Base-by-base conservation (phyloP, 2,329 filamentous ascomycete species). In the Microcyclosporella mali region DNA sequence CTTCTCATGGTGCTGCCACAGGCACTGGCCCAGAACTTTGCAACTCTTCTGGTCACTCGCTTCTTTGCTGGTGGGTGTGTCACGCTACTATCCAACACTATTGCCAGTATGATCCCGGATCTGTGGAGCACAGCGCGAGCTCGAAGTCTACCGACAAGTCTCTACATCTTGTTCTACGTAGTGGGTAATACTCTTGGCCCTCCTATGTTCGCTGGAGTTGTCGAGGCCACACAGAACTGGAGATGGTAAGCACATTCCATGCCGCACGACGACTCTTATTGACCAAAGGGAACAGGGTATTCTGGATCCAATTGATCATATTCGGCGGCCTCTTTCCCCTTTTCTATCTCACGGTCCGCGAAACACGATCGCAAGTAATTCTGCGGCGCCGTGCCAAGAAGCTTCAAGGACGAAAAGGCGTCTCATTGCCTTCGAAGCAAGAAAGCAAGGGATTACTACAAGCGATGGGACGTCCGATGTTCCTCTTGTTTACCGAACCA, bases 331-430 rank as follows among this genome's bases (percentile, higher is more conserved):
- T 72, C 1, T 57, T 72, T 6, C 64, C 64, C 0, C 27, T 72
- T 11, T 63, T 65, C 47, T 46, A 61, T 31, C 51, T 68, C 33
- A 58, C 62, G 6, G 57, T 77, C 7, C 63, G 62, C 2, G 74
- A 77, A 50, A 70, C 69, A n/a, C 65, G 73, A 12, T 62, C 62
- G 1, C 63, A 66, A 16, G 67, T 74, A 4, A 67, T 76, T n/a
- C 63, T 75, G 2, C 53, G 61, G 15, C 56, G 55, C 8, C 62
- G 61, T 19, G 67, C 68, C 2, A 56, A 56, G 35, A 34, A 49
- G 11, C 49, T 70, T 10, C 6, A 25, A 25, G 21, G 21, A 25
- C 21, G 21, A 25, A 25, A 25, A 25, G 9, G 21, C 21, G 9
- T 25, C 21, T 4, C 21, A 9, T 4, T 9, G 21, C 21, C 9